A percentile compares a stretch with the other conserved stretches of the same genome.
Conservation (phyloP, 805 yeast species). For the Saccharomycopsis fodiens region DNA sequence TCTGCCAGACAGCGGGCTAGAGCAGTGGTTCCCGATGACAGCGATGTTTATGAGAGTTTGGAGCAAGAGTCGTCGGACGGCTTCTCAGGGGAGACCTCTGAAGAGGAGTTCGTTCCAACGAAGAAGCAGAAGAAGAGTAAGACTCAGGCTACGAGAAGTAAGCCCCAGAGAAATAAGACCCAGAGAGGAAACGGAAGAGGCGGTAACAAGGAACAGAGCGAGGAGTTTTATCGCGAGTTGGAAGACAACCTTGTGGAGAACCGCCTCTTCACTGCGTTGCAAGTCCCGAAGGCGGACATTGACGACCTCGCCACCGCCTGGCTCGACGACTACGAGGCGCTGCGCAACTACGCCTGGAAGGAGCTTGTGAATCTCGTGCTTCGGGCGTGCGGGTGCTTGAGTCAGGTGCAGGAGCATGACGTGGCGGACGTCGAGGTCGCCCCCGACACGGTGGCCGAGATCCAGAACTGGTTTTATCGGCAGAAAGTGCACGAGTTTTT, state of each 20-base stretch:
- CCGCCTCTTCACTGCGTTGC: constrained; percentile 42
- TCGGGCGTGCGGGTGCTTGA: constrained; percentile 64
- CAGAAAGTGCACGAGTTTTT: constrained; percentile 69
- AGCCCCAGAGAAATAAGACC: background rate
- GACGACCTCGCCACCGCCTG: constrained; percentile 48
- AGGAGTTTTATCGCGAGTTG: constrained; percentile 12
- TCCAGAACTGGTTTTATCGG: constrained; percentile 52
- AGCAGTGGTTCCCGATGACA: background rate
- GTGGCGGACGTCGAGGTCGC: constrained; percentile 63
- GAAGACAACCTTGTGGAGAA: constrained; percentile 35
- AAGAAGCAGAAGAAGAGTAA: too few species aligned
- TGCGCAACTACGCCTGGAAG: constrained; percentile 43
- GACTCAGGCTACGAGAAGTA: too few species aligned
- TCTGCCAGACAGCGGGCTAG: background rate
- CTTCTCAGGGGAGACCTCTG: background rate
- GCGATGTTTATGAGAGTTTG: background rate
- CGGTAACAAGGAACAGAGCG: background rate
- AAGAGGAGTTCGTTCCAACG: background rate
- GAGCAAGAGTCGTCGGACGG: background rate
- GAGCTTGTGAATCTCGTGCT: constrained; percentile 62
- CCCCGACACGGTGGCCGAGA: constrained; percentile 62
- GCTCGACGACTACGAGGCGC: constrained; percentile 43
- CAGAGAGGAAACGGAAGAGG: background rate
- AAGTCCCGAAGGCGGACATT: constrained; percentile 41
- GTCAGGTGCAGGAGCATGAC: constrained; percentile 67